Evolutionary conservation across 805 yeast genomes (phyloP), one percentile per base, ranked within the genome.

Genomic region (Ascoidea rubescens): DNA sequence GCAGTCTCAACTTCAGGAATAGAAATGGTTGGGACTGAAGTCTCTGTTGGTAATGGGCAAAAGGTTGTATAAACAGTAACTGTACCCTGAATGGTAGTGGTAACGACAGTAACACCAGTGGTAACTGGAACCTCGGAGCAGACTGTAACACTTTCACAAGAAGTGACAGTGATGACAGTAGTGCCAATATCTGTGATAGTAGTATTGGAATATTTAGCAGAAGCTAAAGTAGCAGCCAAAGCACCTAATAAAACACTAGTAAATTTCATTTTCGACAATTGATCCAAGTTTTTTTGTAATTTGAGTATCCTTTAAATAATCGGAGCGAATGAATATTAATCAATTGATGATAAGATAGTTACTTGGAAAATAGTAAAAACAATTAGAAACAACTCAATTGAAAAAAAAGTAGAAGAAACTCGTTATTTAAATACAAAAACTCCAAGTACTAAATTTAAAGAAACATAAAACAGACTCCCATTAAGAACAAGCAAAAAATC

Each of bases 31-130:
- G 8, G 14, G 4, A 14, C 43, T 10, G 43, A 37, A 37, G 43
- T 37, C 8, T 50, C 46, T 17, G 55, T 48, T 31, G 61, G 53
- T 37, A 60, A 52, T 56, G 64, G 64, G 51, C 64, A 60, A 60
- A 59, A 59, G 48, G 63, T 60, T 54, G 62, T 60, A 59, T 57
- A 57, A 28, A 51, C 53, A 45, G 64, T 59, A 32, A 46, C 57
- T 50, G 51, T 50, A 53, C 57, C 60, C 5, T 52, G 52, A 42
- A 54, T 47, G 48, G 62, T 60, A 47, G 52, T 45, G 48, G 61
- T 58, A 48, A 59, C 57, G 47, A 57, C 56, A 51, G 61, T 54
- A 47, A 58, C 58, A 58, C 62, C 62, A 46, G 63, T 58, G 51
- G 60, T 56, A 52, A 53, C 56, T 31, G 58, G 51, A 47, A 52